Evolutionary conservation across 768 basidiomycete species (phyloP), one percentile per base, ranked within the genome.

Genomic region (Leucogyrophana mollusca): DNA sequence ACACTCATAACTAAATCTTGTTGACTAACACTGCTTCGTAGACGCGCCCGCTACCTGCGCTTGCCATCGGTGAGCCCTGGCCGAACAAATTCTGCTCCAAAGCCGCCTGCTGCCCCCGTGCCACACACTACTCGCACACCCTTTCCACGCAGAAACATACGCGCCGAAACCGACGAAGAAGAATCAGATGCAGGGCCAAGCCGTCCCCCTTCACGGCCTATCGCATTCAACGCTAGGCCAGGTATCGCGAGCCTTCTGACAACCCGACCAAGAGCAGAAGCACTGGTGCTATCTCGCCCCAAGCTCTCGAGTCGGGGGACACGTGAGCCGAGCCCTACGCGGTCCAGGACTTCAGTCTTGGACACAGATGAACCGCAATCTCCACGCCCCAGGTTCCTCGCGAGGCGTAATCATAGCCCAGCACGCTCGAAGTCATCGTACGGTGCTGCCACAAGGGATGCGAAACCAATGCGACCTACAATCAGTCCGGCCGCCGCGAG

Each of bases 41-140:
- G 90, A 48, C 89, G 90, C 20, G 90, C 90, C 33, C 78, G 89
- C 56, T 87, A 89, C 66, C 77, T 92, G 50, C 83, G 85, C 48
- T 72, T 92, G 30, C 87, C 89, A 2, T 71, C 80, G 17, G 66
- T 77, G 8, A 65, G 74, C 34, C 73, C 76, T 10, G 72, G 78
- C 13, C 61, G 55, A 45, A 46, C 46, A 17, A 45, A 52, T 10
- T 47, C 58, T 47, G 47, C 58, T 46, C 49, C 70, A 52, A 57
- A 65, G 57, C 48, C 63, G 42, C 52, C 66, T 34, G 42, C 53
- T 52, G 24, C 56, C 32, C 52, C 60, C 45, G 60, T 55, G 23
- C 48, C 64, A 51, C 56, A 58, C 18, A 43, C 57, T 34, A 49
- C 60, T 43, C 71, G 62, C 37, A 65, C 52, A 43, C 46, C 54